phyloP scores from a whole-genome alignment of 176 grass and related monocot genomes.

The Raddia distichophylla region DNA sequence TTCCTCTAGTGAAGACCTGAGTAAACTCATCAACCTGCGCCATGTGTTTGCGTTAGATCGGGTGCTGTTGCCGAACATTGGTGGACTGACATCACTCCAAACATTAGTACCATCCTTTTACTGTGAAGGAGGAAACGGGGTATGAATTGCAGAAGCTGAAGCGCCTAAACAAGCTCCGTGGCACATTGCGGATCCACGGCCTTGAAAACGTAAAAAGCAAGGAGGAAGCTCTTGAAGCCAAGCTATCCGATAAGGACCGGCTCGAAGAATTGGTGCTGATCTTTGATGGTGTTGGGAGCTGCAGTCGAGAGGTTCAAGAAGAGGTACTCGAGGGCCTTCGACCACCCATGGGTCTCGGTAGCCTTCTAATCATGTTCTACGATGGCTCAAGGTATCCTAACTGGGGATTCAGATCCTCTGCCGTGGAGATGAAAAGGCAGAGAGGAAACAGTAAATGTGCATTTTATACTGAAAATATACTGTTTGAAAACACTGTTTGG shows the following conservation, averaged over 20 bases:
- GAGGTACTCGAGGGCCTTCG: constrained; percentile 36
- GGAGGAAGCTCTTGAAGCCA: constrained; percentile 12
- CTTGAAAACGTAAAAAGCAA: constrained; percentile 1
- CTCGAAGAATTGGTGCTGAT: neutral
- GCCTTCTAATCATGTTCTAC: neutral
- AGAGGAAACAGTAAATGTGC: too few relatives aligned
- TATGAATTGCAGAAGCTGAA: neutral
- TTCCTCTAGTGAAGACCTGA: neutral
- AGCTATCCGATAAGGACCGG: neutral
- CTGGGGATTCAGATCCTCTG: too few relatives aligned
- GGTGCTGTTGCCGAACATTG: neutral
- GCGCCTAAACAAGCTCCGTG: constrained; percentile 10
- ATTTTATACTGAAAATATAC: too few relatives aligned
- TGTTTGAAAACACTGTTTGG: too few relatives aligned
- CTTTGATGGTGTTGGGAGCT: neutral
- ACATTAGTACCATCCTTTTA: neutral
- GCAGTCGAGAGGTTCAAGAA: neutral
- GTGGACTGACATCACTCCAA: constrained; percentile 23
- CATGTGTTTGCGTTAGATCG: fast-evolving
- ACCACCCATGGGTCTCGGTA: neutral
- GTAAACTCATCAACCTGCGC: neutral
- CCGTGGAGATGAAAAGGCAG: too few relatives aligned
- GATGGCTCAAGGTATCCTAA: neutral
- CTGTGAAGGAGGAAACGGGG: neutral
- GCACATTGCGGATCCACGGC: neutral